phyloP scores from a whole-genome alignment of 1,284 basidiomycete genomes.

The Earliella scabrosa region DNA sequence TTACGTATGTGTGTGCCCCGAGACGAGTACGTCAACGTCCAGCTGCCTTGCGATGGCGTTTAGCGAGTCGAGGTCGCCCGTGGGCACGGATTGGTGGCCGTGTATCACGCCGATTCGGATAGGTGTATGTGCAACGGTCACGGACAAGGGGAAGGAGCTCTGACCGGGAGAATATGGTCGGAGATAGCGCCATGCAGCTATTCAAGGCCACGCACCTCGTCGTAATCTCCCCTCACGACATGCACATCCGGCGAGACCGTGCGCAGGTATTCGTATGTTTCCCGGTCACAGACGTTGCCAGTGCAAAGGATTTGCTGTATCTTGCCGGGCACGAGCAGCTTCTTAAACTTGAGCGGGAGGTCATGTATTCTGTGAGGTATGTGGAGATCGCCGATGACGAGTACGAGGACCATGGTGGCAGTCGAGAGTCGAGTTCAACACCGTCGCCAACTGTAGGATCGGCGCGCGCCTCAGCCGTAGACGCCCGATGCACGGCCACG shows the following conservation, averaged over 20 bases:
- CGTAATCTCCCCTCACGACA: conserved; percentile 93
- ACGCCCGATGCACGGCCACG: conserved; percentile 7
- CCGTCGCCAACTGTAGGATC: too few species aligned
- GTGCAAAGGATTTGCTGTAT: conserved; percentile 99
- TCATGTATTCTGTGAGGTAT: conserved; percentile 91
- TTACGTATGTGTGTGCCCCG: conserved; percentile 93
- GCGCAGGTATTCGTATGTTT: conserved; percentile 96
- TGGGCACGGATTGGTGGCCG: conserved; percentile 93
- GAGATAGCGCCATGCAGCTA: background rate
- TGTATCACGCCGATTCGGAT: conserved; percentile 94
- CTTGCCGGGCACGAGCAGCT: conserved; percentile 95
- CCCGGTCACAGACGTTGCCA: conserved; percentile 96
- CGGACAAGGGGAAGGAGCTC: conserved; percentile 83
- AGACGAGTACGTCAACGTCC: conserved; percentile 96
- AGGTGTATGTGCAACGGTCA: conserved; percentile 85
- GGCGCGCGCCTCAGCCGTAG: background rate
- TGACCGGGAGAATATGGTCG: conserved; percentile 28
- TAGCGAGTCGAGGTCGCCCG: conserved; percentile 90
- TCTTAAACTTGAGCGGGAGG: conserved; percentile 95
- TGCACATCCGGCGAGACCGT: conserved; percentile 96
- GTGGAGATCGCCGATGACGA: conserved; percentile 94
- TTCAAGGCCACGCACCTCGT: conserved; percentile 67
- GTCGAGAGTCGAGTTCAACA: background rate
- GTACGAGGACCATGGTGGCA: conserved; percentile 79
- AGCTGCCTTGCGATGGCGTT: conserved; percentile 90